phyloP scores from a whole-genome alignment of 2,329 filamentous ascomycete species.

The Fusarium papillatum region DNA sequence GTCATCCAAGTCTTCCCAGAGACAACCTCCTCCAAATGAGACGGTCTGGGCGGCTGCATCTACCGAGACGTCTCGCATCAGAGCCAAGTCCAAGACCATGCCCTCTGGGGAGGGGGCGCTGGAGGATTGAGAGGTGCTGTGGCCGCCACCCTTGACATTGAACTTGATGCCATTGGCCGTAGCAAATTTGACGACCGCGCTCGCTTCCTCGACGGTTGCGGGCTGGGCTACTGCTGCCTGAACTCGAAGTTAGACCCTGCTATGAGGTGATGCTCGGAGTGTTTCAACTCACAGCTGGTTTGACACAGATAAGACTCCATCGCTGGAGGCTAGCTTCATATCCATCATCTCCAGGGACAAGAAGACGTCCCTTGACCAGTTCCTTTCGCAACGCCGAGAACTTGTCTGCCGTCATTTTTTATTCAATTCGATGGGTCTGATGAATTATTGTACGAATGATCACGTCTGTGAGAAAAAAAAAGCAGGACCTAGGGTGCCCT shows the following conservation, averaged over 20 bases:
- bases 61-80: constrained; percentile 64
- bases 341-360: constrained; percentile 49
- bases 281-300: constrained; percentile 46
- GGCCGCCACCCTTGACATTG: constrained; percentile 68
- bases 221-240: constrained; percentile 61
- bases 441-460: not conserved
- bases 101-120: constrained; percentile 59
- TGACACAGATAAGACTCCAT: constrained; percentile 54
- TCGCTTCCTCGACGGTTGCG: constrained; percentile 54
- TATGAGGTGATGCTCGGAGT: not conserved
- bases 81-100: constrained; percentile 67
- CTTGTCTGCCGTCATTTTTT: constrained; percentile 30
- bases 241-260: constrained; percentile 1
- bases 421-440: not conserved
- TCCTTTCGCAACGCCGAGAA: constrained; percentile 35
- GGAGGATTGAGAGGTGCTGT: constrained; percentile 65
- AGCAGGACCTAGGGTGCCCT: not conserved
- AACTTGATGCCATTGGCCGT: constrained; percentile 59
- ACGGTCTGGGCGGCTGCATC: constrained; percentile 59
- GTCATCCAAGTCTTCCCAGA: constrained; percentile 68
- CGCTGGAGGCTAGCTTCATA: constrained; percentile 51
- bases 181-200: constrained; percentile 59
- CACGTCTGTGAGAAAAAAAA: not conserved
- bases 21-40: constrained; percentile 63
- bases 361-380: constrained; percentile 44